Conservation (phyloP, 495 filamentous ascomycete genomes). For the Aspergillus heteromorphus region DNA sequence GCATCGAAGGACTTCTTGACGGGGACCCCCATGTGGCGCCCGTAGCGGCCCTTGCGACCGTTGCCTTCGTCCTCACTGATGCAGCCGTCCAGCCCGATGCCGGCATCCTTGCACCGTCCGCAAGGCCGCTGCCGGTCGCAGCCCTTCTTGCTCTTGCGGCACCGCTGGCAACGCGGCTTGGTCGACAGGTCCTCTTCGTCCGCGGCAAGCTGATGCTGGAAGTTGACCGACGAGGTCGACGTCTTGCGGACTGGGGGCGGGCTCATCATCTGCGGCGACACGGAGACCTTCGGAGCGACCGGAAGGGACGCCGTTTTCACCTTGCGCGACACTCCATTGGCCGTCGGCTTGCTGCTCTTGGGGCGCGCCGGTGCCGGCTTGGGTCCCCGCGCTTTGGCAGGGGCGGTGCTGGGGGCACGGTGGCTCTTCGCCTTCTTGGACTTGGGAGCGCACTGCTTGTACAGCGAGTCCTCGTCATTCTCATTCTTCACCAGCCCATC, state of each 20-base stretch:
- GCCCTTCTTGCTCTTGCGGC: slow-evolving; percentile 98
- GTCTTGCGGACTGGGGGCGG: slow-evolving; percentile 70
- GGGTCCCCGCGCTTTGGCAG: slow-evolving; percentile 29
- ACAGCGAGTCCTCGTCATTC: slow-evolving; percentile 41
- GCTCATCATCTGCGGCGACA: slow-evolving; percentile 59
- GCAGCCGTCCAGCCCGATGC: slow-evolving; percentile 84
- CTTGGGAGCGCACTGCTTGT: slow-evolving; percentile 38
- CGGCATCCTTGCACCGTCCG: slow-evolving; percentile 90
- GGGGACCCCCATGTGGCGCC: slow-evolving; percentile 92
- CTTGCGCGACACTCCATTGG: slow-evolving; percentile 43
- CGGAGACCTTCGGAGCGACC: slow-evolving; percentile 47
- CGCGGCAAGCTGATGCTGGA: slow-evolving; percentile 64
- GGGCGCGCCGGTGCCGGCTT: slow-evolving; percentile 37
- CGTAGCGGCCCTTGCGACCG: slow-evolving; percentile 92
- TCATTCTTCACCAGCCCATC: slow-evolving; percentile 52
- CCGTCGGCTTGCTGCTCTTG: slow-evolving; percentile 43
- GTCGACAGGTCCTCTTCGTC: slow-evolving; percentile 88
- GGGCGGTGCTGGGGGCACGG: slow-evolving; percentile 26
- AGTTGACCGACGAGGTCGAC: slow-evolving; percentile 60
- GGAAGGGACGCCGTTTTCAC: slow-evolving; percentile 46
- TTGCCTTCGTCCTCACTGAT: slow-evolving; percentile 96
- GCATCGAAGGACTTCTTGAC: slow-evolving; percentile 61
- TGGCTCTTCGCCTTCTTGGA: slow-evolving; percentile 42
- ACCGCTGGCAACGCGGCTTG: slow-evolving; percentile 95
- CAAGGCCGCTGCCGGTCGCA: slow-evolving; percentile 96